Base-by-base conservation (phyloP, 306 rosid genomes). In the Senna tora region DNA sequence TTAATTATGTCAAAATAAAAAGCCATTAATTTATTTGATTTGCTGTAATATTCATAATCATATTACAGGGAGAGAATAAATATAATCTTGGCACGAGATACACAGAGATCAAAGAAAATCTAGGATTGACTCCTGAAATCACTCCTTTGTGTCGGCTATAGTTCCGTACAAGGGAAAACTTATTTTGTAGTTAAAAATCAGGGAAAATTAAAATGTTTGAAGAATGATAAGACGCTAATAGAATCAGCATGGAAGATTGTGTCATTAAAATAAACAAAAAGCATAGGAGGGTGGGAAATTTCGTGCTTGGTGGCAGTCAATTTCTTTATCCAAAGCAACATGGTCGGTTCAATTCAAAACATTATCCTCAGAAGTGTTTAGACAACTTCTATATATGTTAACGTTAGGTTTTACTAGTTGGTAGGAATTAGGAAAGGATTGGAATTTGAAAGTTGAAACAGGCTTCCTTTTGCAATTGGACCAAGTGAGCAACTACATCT, bases 291-390 rank as follows among this genome's bases (percentile, higher is more conserved):
- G 72, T 42, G 19, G 19, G 69, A 78, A 21, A 71, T 17, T 78
- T 56, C 74, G 50, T 46, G 0, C 17, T 1, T 2, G 77, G 30
- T 20, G 1, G 55, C 69, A 11, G 41, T 65, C 74, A 72, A 55
- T 8, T 50, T 61, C 20, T 34, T 14, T 34, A 20, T 61, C 16
- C 1, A 46, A 30, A 17, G 13, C 16, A 22, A n/a, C 11, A 0
- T 57, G 63, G 85, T 77, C 85, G 85, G 85, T 39, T 67, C 19
- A 12, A 8, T 72, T 53, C 12, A 49, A 42, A 53, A 36, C 66
- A 15, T 77, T 80, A 51, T 84, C 81, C 72, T 4, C 4, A 16
- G 38, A 20, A 11, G 17, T 21, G 1, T 9, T 14, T 5, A 50
- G 47, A 19, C 1, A 38, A 32, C 11, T 9, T 7, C 30, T 22